Percentiles rank a stretch among this genome's conserved stretches.
Conservation (phyloP, 2,329 filamentous ascomycete genomes). For the Bipolaris gigantea region DNA sequence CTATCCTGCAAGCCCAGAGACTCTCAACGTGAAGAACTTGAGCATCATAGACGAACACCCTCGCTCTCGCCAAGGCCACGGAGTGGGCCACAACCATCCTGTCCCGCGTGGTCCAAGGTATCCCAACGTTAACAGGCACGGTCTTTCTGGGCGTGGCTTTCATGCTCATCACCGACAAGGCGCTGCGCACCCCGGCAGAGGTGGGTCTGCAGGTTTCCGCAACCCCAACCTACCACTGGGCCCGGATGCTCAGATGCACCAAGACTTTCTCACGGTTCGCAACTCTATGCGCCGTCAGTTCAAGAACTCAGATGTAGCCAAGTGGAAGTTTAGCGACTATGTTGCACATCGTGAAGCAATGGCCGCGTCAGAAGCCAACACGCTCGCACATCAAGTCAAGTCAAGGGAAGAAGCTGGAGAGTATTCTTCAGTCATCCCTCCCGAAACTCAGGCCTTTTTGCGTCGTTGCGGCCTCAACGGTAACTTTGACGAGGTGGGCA, state of each 20-base stretch:
- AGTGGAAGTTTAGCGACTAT: conserved; percentile 39
- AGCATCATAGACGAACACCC: conserved; percentile 4
- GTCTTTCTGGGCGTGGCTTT: background rate
- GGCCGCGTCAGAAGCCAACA: conserved; percentile 18
- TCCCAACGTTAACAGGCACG: background rate
- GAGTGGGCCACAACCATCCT: conserved; percentile 9
- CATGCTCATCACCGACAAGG: conserved; percentile 1
- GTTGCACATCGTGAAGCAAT: conserved; percentile 37
- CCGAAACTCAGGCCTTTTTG: conserved; percentile 15
- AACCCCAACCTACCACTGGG: conserved; percentile 33
- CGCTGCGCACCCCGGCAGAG: conserved; percentile 3
- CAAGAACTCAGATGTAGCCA: conserved; percentile 36
- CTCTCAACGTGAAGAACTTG: conserved; percentile 17
- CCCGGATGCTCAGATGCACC: conserved; percentile 25
- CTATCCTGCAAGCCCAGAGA: conserved; percentile 16
- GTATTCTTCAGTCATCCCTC: conserved; percentile 9
- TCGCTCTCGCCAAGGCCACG: background rate
- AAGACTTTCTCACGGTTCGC: conserved; percentile 37
- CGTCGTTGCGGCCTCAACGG: conserved; percentile 20
- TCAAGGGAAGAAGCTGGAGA: conserved; percentile 14
- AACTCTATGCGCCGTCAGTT: conserved; percentile 43
- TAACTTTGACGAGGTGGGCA: conserved; percentile 29
- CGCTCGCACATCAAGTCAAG: conserved; percentile 19
- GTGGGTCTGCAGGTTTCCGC: conserved; percentile 12
- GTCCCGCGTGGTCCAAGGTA: conserved; percentile 8